Base-by-base conservation (phyloP, 495 filamentous ascomycete genomes). In the Hyaloscypha finlandica region DNA sequence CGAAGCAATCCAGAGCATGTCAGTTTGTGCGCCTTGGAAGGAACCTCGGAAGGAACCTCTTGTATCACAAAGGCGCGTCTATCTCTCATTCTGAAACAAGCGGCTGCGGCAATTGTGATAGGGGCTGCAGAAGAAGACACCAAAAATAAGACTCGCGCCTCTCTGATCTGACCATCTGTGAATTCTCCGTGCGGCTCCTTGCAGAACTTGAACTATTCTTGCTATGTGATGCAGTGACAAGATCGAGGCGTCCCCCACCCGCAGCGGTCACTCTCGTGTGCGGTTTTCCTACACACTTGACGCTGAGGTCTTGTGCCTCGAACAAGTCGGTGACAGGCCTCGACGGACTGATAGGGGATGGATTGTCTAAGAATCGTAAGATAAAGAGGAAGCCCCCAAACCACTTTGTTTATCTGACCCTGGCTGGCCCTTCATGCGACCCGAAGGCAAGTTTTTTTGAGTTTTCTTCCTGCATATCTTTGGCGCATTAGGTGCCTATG, bases 61-160 rank as follows among this genome's bases (percentile, higher is more conserved):
- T 3, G 9, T n/a, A 29, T 20, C n/a, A 6, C 11, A 14, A 12
- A 30, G 2, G 30, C 30, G 56, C 56, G 56, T 31, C 30, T 59
- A 32, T 1, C 1, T 12, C 8, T 33, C 30, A 20, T 37, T 6
- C 30, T n/a, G 29, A 63, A 63, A 31, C 20, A 22, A 32, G 60
- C 60, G 60, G 60, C 29, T 53, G 60, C 60, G 60, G 22, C 25
- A 51, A 63, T 31, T 63, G 60, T 63, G 60, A 63, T 52, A 8
- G 60, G 53, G 60, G 60, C 60, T 63, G 60, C 42, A 63, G 45
- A 25, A 53, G 45, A 29, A 31, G n/a, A 22, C 42, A 9, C 30
- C 29, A 9, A 59, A 59, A 59, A 56, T 56, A 56, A 3, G 16
- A 48, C 4, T 48, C 16, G 42, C 35, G 35, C 1, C 3, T 6